Base-by-base conservation (phyloP, 495 filamentous ascomycete species). In the Penicillium robsamsonii region DNA sequence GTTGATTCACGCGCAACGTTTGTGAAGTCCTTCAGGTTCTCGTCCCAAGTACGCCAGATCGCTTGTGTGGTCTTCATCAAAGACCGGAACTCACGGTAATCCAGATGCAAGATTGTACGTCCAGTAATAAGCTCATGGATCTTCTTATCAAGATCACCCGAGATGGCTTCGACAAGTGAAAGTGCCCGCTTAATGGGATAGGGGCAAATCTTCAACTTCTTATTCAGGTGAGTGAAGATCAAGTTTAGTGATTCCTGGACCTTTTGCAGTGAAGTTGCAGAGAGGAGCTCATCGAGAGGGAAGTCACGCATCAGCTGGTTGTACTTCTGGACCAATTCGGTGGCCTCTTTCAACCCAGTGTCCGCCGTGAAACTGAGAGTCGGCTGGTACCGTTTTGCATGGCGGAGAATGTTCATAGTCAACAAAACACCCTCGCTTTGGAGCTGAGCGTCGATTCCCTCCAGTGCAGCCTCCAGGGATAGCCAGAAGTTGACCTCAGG, bases 401-500 rank as follows among this genome's bases (percentile, higher is more conserved):
- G 86, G 59, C 90, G 89, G 55, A 99, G 79, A 47, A 97, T 89
- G 60, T 97, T 92, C 73, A 99, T 82, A 0, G 95, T 97, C 61
- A 99, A 78, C 65, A 81, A 82, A 22, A 99, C 93, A 24, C 94
- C 94, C 46, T 96, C 90, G 59, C 91, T 89, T 48, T 86, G 79
- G 37, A 97, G 77, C 67, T 97, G 92, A 30, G 79, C 81, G 69
- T 96, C 93, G 56, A 99, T 95, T 12, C 85, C 85, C 62, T 96
- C 92, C 43, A 99, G 70, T 3, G 90, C 88, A 41, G 85, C 87
- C 67, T 99, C 94, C 87, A 97, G 95, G 1, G 90, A 91, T 40
- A 97, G 72, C 94, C 94, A 99, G 63, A 97, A 99, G 65, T 96
- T 96, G 64, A 97, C 96, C 68, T 99, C 94, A 68, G 97, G 95